A percentile compares a stretch with the other conserved stretches of the same genome.
phyloP scores from a whole-genome alignment of 768 basidiomycete genomes.

The Coprinopsis marcescibilis region DNA sequence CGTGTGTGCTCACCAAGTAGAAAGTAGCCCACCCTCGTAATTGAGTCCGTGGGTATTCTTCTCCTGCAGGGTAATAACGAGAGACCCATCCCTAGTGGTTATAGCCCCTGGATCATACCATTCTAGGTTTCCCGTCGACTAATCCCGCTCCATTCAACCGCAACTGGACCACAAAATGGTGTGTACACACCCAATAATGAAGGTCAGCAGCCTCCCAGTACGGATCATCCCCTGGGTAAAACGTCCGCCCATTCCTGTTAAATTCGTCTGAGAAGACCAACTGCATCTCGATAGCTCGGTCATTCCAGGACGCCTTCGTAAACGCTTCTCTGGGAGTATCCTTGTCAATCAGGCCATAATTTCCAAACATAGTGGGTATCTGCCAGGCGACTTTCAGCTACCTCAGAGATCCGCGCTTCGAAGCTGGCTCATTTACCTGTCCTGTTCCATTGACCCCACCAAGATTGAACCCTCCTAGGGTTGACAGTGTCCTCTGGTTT shows the following conservation, averaged over 20 bases:
- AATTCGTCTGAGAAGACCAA: constrained; percentile 82
- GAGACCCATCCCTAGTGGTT: constrained; percentile 64
- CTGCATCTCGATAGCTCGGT: constrained; percentile 41
- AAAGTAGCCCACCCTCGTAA: constrained; percentile 55
- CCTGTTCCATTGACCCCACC: constrained; percentile 60
- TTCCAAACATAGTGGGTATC: constrained; percentile 55
- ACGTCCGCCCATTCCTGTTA: constrained; percentile 62
- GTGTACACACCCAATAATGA: constrained; percentile 59
- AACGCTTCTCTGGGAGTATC: constrained; percentile 52
- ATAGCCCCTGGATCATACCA: constrained; percentile 87
- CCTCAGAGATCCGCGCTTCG: too few relatives aligned
- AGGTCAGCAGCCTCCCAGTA: constrained; percentile 80
- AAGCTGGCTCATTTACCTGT: constrained; percentile 35
- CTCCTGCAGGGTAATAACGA: constrained; percentile 65
- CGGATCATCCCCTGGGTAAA: constrained; percentile 80
- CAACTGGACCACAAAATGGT: too few relatives aligned
- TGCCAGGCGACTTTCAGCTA: too few relatives aligned
- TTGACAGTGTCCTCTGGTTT: constrained; percentile 17
- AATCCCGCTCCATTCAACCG: too few relatives aligned
- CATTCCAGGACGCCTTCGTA: constrained; percentile 50
- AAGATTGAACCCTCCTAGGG: constrained; percentile 30
- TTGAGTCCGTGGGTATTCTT: constrained; percentile 63
- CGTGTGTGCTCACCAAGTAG: constrained; percentile 33
- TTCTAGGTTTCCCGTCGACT: constrained; percentile 63
- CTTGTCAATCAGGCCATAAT: constrained; percentile 48